phyloP scores from a whole-genome alignment of 2,329 filamentous ascomycete genomes.

The Fusarium armeniacum region DNA sequence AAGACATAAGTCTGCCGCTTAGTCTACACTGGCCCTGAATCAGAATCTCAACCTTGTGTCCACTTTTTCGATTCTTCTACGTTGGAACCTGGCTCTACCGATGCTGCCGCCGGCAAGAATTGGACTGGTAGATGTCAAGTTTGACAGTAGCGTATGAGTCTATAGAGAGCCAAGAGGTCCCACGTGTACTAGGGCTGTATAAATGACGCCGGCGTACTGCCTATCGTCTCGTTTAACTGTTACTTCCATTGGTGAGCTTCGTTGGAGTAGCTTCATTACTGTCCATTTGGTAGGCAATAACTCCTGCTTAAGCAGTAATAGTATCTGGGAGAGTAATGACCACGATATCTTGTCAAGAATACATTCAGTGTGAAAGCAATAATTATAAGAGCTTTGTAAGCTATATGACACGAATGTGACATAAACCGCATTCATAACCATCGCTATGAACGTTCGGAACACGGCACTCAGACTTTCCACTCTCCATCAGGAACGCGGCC shows the following conservation, averaged over 20 bases:
- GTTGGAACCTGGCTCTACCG: not conserved
- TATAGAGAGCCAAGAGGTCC: not conserved
- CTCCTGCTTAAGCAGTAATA: not conserved
- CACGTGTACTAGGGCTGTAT: not conserved
- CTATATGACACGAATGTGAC: accelerated
- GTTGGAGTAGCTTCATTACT: not conserved
- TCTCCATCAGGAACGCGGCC: not conserved
- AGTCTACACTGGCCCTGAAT: not conserved
- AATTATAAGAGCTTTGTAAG: not conserved
- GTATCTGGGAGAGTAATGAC: not conserved
- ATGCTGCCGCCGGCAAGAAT: accelerated
- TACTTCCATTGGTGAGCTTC: not conserved
- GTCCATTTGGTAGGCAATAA: not conserved
- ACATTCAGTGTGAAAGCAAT: not conserved
- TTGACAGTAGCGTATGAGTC: not conserved
- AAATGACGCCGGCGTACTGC: no score
- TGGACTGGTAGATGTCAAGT: not conserved
- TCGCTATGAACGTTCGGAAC: not conserved
- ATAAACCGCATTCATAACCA: accelerated
- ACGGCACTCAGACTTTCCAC: not conserved
- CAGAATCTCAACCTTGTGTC: not conserved
- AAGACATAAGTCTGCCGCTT: not conserved
- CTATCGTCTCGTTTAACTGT: not conserved
- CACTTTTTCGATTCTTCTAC: not conserved
- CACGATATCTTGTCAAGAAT: not conserved